Evolutionary conservation across 164 flowering plant species (phyloP).

Genomic region (Euptelea pleiosperma): DNA sequence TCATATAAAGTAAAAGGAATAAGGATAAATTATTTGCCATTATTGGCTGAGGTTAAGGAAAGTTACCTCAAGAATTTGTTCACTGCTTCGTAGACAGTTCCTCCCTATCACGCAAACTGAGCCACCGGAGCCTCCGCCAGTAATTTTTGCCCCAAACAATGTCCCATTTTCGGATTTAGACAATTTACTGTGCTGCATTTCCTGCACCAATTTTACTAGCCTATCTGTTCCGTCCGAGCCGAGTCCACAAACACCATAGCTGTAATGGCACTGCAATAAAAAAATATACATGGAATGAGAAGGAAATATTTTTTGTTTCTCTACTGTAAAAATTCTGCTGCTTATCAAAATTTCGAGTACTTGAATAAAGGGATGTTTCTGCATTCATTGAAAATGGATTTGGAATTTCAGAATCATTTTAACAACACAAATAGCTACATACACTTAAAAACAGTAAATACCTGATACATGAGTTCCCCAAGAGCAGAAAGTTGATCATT

Average conservation of each 20-base stretch:
- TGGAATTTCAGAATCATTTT: too few relatives aligned
- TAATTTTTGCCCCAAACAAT: constrained; percentile 89
- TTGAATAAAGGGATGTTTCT: too few relatives aligned
- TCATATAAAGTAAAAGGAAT: not conserved
- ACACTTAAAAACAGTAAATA: constrained; percentile 14
- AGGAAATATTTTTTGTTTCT: not conserved
- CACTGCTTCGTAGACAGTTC: constrained; percentile 66
- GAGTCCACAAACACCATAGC: constrained; percentile 89
- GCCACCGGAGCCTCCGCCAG: constrained; percentile 99
- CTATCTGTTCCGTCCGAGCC: constrained; percentile 98
- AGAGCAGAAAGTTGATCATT: constrained; percentile 79
- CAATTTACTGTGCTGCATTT: constrained; percentile 66
- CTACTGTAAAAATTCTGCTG: not conserved
- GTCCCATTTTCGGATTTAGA: constrained; percentile 64
- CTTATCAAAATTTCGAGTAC: too few relatives aligned
- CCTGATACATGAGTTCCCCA: constrained; percentile 96
- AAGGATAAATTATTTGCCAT: not conserved
- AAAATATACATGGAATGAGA: not conserved
- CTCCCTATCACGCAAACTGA: constrained; percentile 83
- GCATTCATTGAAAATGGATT: too few relatives aligned
- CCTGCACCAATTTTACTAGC: constrained; percentile 83
- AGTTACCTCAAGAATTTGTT: constrained; percentile 78
- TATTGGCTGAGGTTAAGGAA: not conserved
- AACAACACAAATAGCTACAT: not conserved
- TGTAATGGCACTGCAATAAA: constrained; percentile 81